Base-by-base conservation (phyloP, 192 early-diverging fungal genomes). In the Lobosporangium transversale region DNA sequence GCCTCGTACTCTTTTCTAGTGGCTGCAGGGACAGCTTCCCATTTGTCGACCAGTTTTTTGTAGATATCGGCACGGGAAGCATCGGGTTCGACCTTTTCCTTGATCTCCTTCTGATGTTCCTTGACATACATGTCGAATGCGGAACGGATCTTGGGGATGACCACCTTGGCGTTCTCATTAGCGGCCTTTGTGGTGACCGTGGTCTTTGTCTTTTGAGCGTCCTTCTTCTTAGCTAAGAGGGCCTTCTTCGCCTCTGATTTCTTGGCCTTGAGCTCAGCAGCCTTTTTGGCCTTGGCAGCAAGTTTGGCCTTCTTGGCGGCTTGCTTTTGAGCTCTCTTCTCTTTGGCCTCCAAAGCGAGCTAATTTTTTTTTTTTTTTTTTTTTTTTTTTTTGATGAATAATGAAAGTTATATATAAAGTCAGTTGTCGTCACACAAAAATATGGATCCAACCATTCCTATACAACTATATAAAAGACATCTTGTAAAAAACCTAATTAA, bases 41-140 rank as follows among this genome's bases (percentile, higher is more conserved):
- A 76, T 65, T 76, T 66, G 73, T 66, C 73, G n/a, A 61, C 73
- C 2, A 76, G 48, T 32, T 53, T 62, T 53, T 76, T 76, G 54
- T 66, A 66, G 37, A 66, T 43, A 23, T 66, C 73, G 21, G 73
- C 73, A 27, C 73, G 73, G 2, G 73, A 76, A 20, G 51, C 73
- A 26, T 76, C 65, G 21, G 73, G 73, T 15, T 23, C 10, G 40
- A 58, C 58, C 12, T 40, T 7, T 14, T 66, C 73, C 65, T 62
- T 67, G 47, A 66, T 48, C 21, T 32, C 63, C 65, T 76, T 76
- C 29, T 54, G 58, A 51, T 76, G 73, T 0, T 67, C 73, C 65
- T 76, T 76, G n/a, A 55, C 58, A 57, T 67, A 76, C 73, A 76
- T 76, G 59, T 76, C 73, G 36, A 66, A 76, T 21, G 58, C 64